These are phyloP conservation scores for Geotrichum klebahnii DNA, from an alignment of 1,139 yeast species.

Conservation along the genomic window DNA sequence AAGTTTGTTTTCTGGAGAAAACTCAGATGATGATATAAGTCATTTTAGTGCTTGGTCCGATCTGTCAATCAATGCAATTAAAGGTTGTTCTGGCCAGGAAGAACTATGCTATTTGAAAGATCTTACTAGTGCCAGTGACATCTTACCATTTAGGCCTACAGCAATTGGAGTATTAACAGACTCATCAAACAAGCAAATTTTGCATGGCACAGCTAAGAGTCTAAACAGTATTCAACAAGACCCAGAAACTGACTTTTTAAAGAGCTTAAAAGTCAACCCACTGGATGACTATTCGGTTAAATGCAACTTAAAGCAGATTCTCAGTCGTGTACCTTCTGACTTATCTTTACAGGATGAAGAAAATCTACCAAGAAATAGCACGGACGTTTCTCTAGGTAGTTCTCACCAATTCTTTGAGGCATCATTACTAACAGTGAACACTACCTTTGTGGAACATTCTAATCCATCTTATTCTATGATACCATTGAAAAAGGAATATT, in stretches of 20 bases:
- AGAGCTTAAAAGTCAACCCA: background rate
- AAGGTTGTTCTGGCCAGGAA: background rate
- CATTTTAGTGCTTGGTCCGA: background rate
- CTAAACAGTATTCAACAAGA: background rate
- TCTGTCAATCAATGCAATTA: background rate
- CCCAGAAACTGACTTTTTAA: background rate
- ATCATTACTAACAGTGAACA: slow-evolving; percentile 9
- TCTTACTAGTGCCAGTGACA: no score
- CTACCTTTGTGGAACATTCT: slow-evolving; percentile 11
- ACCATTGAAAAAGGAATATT: no score
- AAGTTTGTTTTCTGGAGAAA: background rate
- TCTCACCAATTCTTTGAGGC: slow-evolving; percentile 8
- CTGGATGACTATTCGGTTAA: background rate
- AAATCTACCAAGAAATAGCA: background rate
- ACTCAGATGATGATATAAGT: background rate
- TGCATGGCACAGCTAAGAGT: background rate
- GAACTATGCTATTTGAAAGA: no score
- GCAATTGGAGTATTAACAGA: background rate
- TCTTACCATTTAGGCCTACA: background rate
- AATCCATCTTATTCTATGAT: no score
- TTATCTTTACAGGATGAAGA: background rate
- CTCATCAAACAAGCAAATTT: background rate
- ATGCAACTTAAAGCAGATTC: background rate
- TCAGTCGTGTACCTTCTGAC: background rate
- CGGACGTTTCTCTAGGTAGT: background rate